Percentiles rank a stretch among this genome's conserved stretches.
phyloP scores from a whole-genome alignment of 129 eudicot species.

The Cynara cardunculus region DNA sequence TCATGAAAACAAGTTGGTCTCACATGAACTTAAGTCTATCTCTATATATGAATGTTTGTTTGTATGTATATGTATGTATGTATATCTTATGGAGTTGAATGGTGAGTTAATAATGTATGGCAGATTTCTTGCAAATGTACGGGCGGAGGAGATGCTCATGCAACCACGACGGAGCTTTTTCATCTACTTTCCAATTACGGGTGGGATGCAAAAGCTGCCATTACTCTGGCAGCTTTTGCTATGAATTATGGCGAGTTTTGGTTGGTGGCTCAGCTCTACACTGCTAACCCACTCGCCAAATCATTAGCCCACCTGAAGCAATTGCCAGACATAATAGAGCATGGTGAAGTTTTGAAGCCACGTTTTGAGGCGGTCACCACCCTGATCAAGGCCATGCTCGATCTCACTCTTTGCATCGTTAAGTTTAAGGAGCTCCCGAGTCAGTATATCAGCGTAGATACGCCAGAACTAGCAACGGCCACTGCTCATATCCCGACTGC shows the following conservation, averaged over 20 bases:
- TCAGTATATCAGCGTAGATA: constrained; percentile 43
- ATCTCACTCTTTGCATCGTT: constrained; percentile 54
- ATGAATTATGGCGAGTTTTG: constrained; percentile 62
- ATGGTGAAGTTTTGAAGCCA: constrained; percentile 43
- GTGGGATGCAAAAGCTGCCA: constrained; percentile 74
- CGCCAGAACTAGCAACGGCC: constrained; percentile 49
- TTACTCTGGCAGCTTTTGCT: constrained; percentile 61
- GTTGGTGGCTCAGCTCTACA: constrained; percentile 63
- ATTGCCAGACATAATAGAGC: constrained; percentile 44
- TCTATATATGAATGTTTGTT: background rate
- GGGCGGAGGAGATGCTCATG: constrained; percentile 58
- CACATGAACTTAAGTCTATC: background rate
- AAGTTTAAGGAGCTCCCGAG: constrained; percentile 64
- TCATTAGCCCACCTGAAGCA: constrained; percentile 64
- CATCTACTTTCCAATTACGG: constrained; percentile 48
- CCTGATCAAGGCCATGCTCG: constrained; percentile 63
- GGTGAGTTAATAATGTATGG: background rate
- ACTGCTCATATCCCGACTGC: constrained; percentile 62
- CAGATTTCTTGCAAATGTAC: constrained; percentile 65
- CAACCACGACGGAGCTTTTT: constrained; percentile 46
- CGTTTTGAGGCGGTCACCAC: constrained; percentile 37
- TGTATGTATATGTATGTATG: background rate
- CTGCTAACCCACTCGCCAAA: constrained; percentile 58
- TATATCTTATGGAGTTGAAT: no score
- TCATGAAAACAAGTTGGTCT: background rate